Evolutionary conservation across 495 filamentous ascomycete species (phyloP).

Genomic region (Cairneyella variabilis): DNA sequence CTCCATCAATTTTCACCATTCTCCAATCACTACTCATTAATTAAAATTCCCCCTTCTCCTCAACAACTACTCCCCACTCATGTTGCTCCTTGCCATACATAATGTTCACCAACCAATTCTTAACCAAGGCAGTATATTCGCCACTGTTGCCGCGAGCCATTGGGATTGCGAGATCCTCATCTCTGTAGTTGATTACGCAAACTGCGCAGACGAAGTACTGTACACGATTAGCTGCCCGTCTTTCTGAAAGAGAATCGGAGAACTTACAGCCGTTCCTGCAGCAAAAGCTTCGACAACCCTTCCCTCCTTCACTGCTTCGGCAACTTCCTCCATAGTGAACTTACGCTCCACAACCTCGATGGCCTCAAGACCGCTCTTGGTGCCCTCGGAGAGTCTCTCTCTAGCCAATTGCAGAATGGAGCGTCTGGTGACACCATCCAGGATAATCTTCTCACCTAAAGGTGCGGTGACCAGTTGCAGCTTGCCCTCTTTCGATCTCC

Average conservation of each 20-base stretch:
- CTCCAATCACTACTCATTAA: too few relatives aligned
- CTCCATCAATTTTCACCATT: too few relatives aligned
- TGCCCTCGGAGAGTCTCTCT: constrained; percentile 46
- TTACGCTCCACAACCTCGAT: constrained; percentile 73
- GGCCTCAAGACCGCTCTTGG: constrained; percentile 44
- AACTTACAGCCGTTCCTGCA: constrained; percentile 77
- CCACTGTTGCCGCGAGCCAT: constrained; percentile 58
- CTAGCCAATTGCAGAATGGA: constrained; percentile 72
- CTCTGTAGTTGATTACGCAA: constrained; percentile 66
- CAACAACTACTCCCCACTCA: constrained; percentile 74
- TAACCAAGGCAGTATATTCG: constrained; percentile 62
- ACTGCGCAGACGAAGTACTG: constrained; percentile 80
- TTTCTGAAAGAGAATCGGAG: background rate
- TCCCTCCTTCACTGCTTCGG: constrained; percentile 68
- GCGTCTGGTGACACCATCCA: constrained; percentile 78
- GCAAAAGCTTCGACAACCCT: constrained; percentile 81
- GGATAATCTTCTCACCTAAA: constrained; percentile 73
- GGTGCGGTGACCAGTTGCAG: constrained; percentile 79
- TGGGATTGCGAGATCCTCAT: constrained; percentile 62
- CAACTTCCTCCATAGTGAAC: constrained; percentile 76
- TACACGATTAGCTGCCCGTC: background rate
- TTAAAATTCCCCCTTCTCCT: constrained; percentile 52
- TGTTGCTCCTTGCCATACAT: constrained; percentile 83
- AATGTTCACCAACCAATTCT: constrained; percentile 74
- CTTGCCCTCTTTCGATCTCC: constrained; percentile 63